A percentile compares a stretch with the other conserved stretches of the same genome.
phyloP scores from a whole-genome alignment of 176 grass and related monocot genomes.

The Avena eriantha region DNA sequence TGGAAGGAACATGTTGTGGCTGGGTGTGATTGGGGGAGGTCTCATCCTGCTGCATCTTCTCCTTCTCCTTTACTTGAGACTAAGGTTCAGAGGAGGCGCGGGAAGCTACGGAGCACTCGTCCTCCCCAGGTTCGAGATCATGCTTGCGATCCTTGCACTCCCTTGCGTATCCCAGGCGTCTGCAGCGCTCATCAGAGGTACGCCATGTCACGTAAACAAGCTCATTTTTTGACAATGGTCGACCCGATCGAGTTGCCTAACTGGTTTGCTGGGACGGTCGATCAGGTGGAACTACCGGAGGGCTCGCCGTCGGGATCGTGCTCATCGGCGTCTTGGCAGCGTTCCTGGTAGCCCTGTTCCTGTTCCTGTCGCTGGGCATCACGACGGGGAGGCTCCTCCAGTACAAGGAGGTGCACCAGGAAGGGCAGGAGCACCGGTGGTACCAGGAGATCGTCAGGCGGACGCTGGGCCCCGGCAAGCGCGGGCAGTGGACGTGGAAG shows the following conservation, averaged over 20 bases:
- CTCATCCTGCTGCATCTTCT: constrained; percentile 61
- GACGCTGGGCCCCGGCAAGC: constrained; percentile 75
- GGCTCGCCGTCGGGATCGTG: constrained; percentile 59
- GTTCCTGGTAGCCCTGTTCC: constrained; percentile 61
- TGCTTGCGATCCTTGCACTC: constrained; percentile 64
- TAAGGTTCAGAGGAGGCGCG: constrained; percentile 40
- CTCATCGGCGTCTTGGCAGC: constrained; percentile 54
- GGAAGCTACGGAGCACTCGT: constrained; percentile 56
- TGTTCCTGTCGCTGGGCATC: constrained; percentile 89
- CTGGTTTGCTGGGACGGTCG: background rate
- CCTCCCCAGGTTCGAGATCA: constrained; percentile 84
- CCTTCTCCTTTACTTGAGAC: constrained; percentile 54
- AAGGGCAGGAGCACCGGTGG: constrained; percentile 67
- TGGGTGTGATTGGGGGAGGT: constrained; percentile 70
- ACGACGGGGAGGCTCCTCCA: constrained; percentile 73
- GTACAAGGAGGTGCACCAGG: constrained; percentile 83
- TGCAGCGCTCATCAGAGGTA: constrained; percentile 65
- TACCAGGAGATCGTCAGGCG: constrained; percentile 70
- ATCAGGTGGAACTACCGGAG: constrained; percentile 58
- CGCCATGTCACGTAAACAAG: too few species aligned
- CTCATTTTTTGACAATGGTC: background rate
- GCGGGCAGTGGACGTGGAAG: constrained; percentile 89
- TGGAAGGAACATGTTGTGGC: constrained; percentile 88
- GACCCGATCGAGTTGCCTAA: background rate
- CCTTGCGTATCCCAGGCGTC: constrained; percentile 82